These are phyloP conservation scores for Polytolypa hystricis DNA, from an alignment of 2,329 filamentous ascomycete species.

Conservation along the genomic window DNA sequence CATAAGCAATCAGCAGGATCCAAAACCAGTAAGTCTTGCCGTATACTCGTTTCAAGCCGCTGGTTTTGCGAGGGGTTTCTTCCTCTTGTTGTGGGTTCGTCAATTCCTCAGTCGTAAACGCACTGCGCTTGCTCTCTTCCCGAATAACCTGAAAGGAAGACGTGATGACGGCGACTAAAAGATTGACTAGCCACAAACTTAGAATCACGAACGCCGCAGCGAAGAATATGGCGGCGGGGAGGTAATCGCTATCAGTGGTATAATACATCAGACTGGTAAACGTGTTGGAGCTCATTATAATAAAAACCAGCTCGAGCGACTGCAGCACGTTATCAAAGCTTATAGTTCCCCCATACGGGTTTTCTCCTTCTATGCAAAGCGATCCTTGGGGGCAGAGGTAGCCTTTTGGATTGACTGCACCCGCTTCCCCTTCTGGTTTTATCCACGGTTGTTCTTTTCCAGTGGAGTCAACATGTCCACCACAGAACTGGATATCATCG, in stretches of 20 bases:
- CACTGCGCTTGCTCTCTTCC: constrained; percentile 88
- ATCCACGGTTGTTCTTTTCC: constrained; percentile 58
- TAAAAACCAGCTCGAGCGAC: constrained; percentile 87
- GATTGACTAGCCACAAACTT: constrained; percentile 91
- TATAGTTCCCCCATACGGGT: constrained; percentile 74
- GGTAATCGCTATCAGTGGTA: constrained; percentile 82
- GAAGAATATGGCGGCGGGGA: constrained; percentile 70
- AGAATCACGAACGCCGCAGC: constrained; percentile 70
- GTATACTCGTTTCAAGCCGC: constrained; percentile 57
- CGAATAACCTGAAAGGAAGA: constrained; percentile 97
- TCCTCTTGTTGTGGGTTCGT: constrained; percentile 35
- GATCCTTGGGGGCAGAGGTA: constrained; percentile 80
- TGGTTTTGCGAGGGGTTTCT: constrained; percentile 20
- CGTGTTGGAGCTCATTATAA: constrained; percentile 97
- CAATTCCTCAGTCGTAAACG: constrained; percentile 69
- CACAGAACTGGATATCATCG: constrained; percentile 67
- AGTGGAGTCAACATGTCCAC: constrained; percentile 60
- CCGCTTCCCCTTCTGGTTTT: constrained; percentile 41
- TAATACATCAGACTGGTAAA: constrained; percentile 93
- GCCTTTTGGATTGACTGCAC: constrained; percentile 54
- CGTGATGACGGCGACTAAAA: constrained; percentile 92
- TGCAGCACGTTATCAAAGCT: constrained; percentile 93
- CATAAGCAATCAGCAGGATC: constrained; percentile 69
- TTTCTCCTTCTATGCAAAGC: constrained; percentile 65
- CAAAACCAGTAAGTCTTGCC: constrained; percentile 65